phyloP scores from a whole-genome alignment of 208 protist species.

The Porcisia deanei region DNA sequence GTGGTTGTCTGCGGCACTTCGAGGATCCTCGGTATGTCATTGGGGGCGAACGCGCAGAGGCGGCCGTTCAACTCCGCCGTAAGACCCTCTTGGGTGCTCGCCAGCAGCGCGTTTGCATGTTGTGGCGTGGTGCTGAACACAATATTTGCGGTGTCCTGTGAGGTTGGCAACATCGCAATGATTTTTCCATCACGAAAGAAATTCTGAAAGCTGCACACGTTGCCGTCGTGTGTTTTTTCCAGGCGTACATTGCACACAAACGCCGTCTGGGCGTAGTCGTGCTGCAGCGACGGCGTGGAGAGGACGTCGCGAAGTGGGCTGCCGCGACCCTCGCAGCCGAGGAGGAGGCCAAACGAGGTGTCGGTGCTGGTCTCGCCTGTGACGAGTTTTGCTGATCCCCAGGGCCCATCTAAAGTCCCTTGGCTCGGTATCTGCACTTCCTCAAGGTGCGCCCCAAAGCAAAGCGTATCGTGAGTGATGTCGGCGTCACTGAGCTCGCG shows the following conservation, averaged over 20 bases:
- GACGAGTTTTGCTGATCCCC: conserved; percentile 43
- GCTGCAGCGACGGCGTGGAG: conserved; percentile 51
- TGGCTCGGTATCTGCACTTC: conserved; percentile 39
- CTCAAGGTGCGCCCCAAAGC: conserved; percentile 57
- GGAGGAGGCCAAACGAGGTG: conserved; percentile 55
- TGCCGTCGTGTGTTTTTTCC: conserved; percentile 63
- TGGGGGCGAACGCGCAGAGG: conserved; percentile 62
- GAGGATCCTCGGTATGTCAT: conserved; percentile 75
- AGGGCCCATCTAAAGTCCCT: conserved; percentile 45
- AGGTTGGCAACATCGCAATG: conserved; percentile 81
- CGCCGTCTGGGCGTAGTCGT: conserved; percentile 83
- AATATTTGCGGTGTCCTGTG: conserved; percentile 79
- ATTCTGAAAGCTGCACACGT: conserved; percentile 90
- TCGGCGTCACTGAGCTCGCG: background rate
- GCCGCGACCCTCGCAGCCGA: conserved; percentile 84
- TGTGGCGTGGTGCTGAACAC: conserved; percentile 76
- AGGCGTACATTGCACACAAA: conserved; percentile 85
- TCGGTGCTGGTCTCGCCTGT: conserved; percentile 26
- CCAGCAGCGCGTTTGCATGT: conserved; percentile 61
- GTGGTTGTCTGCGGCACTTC: conserved; percentile 59
- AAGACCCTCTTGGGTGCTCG: conserved; percentile 54
- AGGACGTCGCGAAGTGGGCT: conserved; percentile 75
- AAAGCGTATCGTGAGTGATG: conserved; percentile 33
- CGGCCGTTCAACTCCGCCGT: conserved; percentile 72
- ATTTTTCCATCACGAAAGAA: conserved; percentile 87